Base-by-base conservation (phyloP, 352 stramenopile genomes). In the Globisporangium irregulare region DNA sequence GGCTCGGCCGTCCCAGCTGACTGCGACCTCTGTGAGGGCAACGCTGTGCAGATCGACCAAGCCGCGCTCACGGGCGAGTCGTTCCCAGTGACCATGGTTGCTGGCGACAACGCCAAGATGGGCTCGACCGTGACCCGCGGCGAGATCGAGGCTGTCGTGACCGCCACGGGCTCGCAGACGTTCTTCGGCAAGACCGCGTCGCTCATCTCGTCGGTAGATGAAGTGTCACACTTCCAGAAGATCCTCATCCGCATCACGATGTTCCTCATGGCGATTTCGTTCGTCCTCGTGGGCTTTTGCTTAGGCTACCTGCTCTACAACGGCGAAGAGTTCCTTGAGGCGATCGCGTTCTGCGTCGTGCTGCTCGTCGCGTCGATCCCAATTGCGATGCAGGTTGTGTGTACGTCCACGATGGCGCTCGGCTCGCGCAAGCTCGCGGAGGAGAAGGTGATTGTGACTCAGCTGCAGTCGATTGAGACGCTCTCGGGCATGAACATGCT, bases 41-140 rank as follows among this genome's bases (percentile, higher is more conserved):
- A 94, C 43, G 65, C 78, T 20, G 74, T 98, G 55, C 82, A 96
- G 67, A 92, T 98, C 59, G 89, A 98, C 73, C 90, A 98, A 76
- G 89, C 94, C 32, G 87, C 89, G 48, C 82, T 99, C 27, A 98
- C 95, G 22, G 97, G 97, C 69, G 95, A 98, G 73, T 98, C 93
- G 12, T 93, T 99, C 65, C 94, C 95, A 1, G 94, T 98, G 29
- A 95, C 87, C 14, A 89, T 97, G 74, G 70, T 76, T 5, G 48
- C 72, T 10, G 81, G 82, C 20, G 89, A 97, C 73, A 93, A 89
- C 57, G 86, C 86, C 51, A 96, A 97, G 78, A 96, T 91, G 80
- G 85, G 85, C 34, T 93, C 91, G 15, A 94, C 82, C 7, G 86
- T 98, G 38, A 85, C 90, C 18, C 77, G 82, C 32, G 94, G 93